These are phyloP conservation scores for Nannizziopsis barbatae DNA, from an alignment of 2,329 filamentous ascomycete genomes.

Conservation along the genomic window DNA sequence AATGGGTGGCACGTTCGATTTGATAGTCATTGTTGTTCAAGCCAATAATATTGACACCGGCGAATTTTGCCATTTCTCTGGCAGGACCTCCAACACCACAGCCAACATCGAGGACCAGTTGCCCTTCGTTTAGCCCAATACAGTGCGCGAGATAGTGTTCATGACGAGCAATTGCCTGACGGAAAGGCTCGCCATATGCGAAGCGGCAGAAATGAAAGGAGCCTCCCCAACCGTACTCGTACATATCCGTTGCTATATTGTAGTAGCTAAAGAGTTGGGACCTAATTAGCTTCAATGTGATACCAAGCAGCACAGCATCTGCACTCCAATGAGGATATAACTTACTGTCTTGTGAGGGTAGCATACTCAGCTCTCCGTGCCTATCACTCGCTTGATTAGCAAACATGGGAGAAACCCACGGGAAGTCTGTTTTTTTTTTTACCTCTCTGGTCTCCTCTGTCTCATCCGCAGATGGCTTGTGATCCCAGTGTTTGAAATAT, in stretches of 20 bases:
- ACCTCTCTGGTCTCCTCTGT: constrained; percentile 73
- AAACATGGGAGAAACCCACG: not conserved
- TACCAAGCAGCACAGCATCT: not conserved
- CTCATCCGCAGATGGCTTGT: constrained; percentile 67
- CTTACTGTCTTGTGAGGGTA: constrained; percentile 81
- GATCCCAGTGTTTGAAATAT: constrained; percentile 96
- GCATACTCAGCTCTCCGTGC: constrained; percentile 79
- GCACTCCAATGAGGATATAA: constrained; percentile 17
- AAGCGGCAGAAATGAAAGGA: constrained; percentile 98
- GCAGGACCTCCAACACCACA: constrained; percentile 95
- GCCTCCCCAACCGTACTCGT: constrained; percentile 94
- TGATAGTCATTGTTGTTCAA: constrained; percentile 99
- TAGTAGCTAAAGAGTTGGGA: constrained; percentile 65
- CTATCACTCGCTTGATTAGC: constrained; percentile 34
- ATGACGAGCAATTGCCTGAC: constrained; percentile 85
- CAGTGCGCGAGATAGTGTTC: constrained; percentile 93
- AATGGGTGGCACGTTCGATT: constrained; percentile 81
- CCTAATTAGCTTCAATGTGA: not conserved
- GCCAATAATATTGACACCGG: constrained; percentile 75
- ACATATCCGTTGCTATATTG: constrained; percentile 89
- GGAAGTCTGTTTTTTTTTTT: constrained; percentile 29
- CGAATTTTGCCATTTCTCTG: constrained; percentile 92
- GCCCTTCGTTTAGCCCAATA: constrained; percentile 73
- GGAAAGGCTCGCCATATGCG: constrained; percentile 72
- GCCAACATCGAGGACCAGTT: constrained; percentile 89